phyloP scores from a whole-genome alignment of 495 filamentous ascomycete species.

The Rhypophila decipiens region DNA sequence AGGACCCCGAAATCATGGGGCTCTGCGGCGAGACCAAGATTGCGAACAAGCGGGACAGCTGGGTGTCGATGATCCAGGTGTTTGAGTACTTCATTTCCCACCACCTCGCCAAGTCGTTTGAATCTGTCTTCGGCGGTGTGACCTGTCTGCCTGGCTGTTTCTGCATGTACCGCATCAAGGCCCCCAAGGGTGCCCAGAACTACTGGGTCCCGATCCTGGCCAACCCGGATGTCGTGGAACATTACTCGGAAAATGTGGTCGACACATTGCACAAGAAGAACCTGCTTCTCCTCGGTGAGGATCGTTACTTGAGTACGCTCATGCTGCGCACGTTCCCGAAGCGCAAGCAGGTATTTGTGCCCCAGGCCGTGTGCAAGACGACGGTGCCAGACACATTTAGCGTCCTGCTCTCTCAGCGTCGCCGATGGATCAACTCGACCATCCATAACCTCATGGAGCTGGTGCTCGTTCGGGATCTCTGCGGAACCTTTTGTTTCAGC shows the following conservation, averaged over 20 bases:
- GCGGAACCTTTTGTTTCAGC: slow-evolving; percentile 98
- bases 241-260: slow-evolving; percentile 99
- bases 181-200: slow-evolving; percentile 95
- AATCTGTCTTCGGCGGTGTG: slow-evolving; percentile 97
- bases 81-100: slow-evolving; percentile 99
- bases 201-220: slow-evolving; percentile 99
- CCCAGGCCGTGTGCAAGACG: slow-evolving; percentile 97
- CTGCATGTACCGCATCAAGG: slow-evolving; percentile 99
- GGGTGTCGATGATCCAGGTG: slow-evolving; percentile 99
- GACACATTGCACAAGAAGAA: slow-evolving; percentile 99
- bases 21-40: slow-evolving; percentile 99
- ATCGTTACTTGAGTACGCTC: slow-evolving; percentile 92
- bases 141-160: slow-evolving; percentile 99
- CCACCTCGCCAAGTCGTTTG: slow-evolving; percentile 93
- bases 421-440: slow-evolving; percentile 99
- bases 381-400: slow-evolving; percentile 89
- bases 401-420: slow-evolving; percentile 86
- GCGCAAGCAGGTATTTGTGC: slow-evolving; percentile 97
- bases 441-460: slow-evolving; percentile 99
- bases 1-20: slow-evolving; percentile 98
- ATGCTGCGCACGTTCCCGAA: slow-evolving; percentile 99
- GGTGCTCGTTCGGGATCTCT: slow-evolving; percentile 89
- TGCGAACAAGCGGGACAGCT: slow-evolving; percentile 90
- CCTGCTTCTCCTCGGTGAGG: slow-evolving; percentile 86
- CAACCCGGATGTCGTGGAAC: slow-evolving; percentile 97